Conservation (phyloP, 179 eudicot species). For the Amaranthus tricolor region DNA sequence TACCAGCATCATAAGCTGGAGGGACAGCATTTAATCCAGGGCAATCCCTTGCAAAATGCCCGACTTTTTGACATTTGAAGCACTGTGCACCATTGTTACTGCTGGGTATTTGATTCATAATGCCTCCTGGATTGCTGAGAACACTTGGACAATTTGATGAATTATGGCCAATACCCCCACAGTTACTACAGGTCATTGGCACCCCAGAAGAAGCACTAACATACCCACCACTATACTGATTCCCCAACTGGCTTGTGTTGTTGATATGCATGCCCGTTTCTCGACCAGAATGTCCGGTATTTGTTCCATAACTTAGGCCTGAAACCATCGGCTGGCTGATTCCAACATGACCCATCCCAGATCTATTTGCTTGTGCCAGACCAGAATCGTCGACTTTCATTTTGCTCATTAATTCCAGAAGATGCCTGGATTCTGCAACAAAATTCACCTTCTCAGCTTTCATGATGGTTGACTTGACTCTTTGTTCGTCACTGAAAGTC, state of each 20-base stretch:
- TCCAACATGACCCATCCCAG: conserved; percentile 28
- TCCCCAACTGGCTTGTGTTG: conserved; percentile 40
- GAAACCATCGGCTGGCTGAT: conserved; percentile 30
- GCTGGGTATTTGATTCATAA: conserved; percentile 30
- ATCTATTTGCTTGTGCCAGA: conserved; percentile 28
- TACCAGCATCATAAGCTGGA: conserved; percentile 55
- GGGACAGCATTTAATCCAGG: conserved; percentile 47
- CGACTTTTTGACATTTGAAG: conserved; percentile 56
- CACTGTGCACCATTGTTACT: conserved; percentile 38
- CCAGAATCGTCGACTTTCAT: conserved; percentile 37
- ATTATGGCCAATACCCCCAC: conserved; percentile 66
- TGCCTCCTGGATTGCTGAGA: conserved; percentile 38
- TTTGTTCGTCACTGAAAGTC: conserved; percentile 68
- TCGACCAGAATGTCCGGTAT: conserved; percentile 21
- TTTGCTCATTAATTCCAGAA: conserved; percentile 50
- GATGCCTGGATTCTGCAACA: conserved; percentile 47
- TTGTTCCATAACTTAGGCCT: conserved; percentile 29
- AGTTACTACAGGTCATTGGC: conserved; percentile 52
- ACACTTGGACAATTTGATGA: conserved; percentile 60
- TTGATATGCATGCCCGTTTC: conserved; percentile 30
- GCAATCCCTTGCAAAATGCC: conserved; percentile 73
- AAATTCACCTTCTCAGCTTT: conserved; percentile 61
- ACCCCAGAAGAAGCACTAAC: conserved; percentile 27
- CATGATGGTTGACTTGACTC: conserved; percentile 69
- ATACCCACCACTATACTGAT: conserved; percentile 46